A percentile compares a stretch with the other conserved stretches of the same genome.
phyloP scores from a whole-genome alignment of 2,329 filamentous ascomycete species.

The Botrytis deweyae region DNA sequence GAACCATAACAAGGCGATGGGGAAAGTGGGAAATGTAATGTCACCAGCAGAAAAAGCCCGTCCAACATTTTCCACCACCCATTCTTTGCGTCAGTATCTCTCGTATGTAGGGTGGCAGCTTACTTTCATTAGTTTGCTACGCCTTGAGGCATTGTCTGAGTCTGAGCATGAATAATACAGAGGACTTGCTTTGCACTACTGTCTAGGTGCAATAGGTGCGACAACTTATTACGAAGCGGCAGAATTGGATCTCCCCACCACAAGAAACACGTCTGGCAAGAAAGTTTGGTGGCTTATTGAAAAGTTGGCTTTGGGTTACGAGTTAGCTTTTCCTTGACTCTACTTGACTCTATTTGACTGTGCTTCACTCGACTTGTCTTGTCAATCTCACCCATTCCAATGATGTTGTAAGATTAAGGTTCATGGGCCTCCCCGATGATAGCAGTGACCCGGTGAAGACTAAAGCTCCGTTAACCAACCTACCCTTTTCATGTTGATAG shows the following conservation, averaged over 20 bases:
- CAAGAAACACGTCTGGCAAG: not conserved
- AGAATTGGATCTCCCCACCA: not conserved
- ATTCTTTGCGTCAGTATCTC: not conserved
- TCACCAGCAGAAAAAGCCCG: constrained; percentile 1
- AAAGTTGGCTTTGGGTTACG: not conserved
- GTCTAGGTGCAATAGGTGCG: not conserved
- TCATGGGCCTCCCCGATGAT: not conserved
- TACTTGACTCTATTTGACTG: not conserved
- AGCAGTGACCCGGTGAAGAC: not conserved
- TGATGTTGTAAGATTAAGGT: not conserved
- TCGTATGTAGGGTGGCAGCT: not conserved
- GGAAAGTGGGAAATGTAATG: not conserved
- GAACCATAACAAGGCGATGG: not conserved
- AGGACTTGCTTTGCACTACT: not conserved
- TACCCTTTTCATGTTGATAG: not conserved
- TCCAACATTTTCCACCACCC: constrained; percentile 7
- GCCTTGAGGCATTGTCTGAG: not conserved
- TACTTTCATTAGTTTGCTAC: constrained; percentile 8
- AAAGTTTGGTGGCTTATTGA: not conserved
- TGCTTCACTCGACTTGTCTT: not conserved
- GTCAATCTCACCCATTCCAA: not conserved
- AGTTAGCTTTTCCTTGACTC: not conserved
- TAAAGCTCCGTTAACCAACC: not conserved
- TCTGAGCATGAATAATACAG: not conserved
- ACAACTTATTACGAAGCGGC: not conserved